Percentiles rank a stretch among this genome's conserved stretches.
Evolutionary conservation across 2,329 filamentous ascomycete genomes (phyloP).

Genomic region (Aspergillus eucalypticola): DNA sequence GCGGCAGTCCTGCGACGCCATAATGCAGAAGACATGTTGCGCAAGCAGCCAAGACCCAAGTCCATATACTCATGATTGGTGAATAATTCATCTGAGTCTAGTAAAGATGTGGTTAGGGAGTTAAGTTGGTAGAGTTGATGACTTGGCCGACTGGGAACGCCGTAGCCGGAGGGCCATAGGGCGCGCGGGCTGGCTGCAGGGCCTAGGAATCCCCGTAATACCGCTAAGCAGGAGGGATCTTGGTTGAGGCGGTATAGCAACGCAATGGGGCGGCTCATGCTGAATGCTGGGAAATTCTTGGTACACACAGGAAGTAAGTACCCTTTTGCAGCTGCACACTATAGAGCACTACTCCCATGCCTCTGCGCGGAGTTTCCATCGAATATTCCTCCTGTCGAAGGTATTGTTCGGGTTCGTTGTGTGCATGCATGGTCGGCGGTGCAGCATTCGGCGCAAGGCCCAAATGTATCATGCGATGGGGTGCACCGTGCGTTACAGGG

Average conservation of each 20-base stretch:
- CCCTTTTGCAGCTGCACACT: background rate
- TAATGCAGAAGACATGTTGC: conserved; percentile 8
- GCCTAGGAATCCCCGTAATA: background rate
- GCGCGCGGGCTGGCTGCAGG: background rate
- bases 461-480: background rate
- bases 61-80: background rate
- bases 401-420: background rate
- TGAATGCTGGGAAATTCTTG: background rate
- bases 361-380: background rate
- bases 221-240: background rate
- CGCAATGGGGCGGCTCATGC: background rate
- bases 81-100: background rate
- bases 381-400: background rate
- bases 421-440: background rate
- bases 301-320: too few species aligned
- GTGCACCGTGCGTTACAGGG: conserved; percentile 2
- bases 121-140: conserved; percentile 2
- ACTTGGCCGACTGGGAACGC: conserved; percentile 10
- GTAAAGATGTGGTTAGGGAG: background rate
- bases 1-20: conserved; percentile 5
- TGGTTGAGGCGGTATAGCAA: conserved; percentile 4
- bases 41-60: conserved; percentile 3
- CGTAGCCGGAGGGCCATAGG: conserved; percentile 1
- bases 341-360: background rate
- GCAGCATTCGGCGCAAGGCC: background rate